phyloP scores from a whole-genome alignment of 2,329 filamentous ascomycete genomes.

The Cercospora sp. region DNA sequence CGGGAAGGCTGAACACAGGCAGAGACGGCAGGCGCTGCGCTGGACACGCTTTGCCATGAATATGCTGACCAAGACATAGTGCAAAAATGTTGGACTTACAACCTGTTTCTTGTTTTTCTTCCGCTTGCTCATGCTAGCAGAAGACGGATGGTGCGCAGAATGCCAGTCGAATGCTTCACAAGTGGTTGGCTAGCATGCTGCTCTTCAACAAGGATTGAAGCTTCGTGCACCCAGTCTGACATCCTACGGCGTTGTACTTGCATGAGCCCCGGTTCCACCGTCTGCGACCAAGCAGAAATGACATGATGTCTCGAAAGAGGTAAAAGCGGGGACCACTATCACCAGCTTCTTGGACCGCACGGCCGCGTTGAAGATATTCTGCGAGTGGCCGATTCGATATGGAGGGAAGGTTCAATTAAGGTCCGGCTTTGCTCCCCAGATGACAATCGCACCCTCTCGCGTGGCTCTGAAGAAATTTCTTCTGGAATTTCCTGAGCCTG shows the following conservation, averaged over 20 bases:
- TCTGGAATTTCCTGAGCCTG: neutral
- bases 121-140: neutral
- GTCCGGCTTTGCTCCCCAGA: neutral
- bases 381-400: neutral
- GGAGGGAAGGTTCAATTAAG: slow-evolving; percentile 2
- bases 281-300: neutral
- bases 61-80: neutral
- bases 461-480: neutral
- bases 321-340: neutral
- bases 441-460: neutral
- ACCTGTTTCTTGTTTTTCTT: neutral
- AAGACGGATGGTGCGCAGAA: neutral
- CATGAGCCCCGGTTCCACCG: neutral
- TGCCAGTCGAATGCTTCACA: neutral
- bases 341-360: neutral
- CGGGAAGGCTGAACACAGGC: neutral
- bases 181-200: neutral
- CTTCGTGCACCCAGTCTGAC: neutral
- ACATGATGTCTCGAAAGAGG: neutral
- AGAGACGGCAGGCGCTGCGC: neutral
- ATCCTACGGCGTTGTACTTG: neutral
- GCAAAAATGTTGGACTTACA: neutral
- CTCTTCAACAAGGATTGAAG: neutral
- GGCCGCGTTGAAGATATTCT: neutral
- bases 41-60: neutral